Evolutionary conservation across 345 rosid genomes (phyloP).

Genomic region (Brassica napus): DNA sequence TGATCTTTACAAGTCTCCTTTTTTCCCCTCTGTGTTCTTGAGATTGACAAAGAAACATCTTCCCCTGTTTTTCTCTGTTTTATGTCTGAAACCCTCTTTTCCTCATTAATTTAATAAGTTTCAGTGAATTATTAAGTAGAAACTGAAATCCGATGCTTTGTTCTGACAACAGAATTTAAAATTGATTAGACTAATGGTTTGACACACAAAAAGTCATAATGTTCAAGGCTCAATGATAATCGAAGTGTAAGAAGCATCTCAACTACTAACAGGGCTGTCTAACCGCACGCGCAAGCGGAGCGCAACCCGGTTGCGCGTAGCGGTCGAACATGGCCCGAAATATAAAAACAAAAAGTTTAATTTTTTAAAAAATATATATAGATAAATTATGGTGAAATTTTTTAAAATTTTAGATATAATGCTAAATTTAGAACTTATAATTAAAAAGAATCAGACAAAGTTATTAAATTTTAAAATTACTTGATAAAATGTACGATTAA

Average conservation of each 20-base stretch:
- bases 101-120: not conserved
- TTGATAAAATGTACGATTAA: too few relatives aligned
- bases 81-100: not conserved
- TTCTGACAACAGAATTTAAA: conserved; percentile 24
- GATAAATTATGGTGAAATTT: too few relatives aligned
- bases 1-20: conserved; percentile 7
- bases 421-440: too few relatives aligned
- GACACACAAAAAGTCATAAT: conserved; percentile 18
- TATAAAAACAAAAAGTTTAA: too few relatives aligned
- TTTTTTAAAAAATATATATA: too few relatives aligned
- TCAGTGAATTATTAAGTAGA: not conserved
- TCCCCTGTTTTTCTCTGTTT: conserved; percentile 22
- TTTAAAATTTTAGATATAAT: too few relatives aligned
- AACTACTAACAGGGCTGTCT: not conserved
- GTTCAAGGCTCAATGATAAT: conserved; percentile 24
- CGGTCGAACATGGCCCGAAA: too few relatives aligned
- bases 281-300: too few relatives aligned
- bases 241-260: conserved; percentile 11
- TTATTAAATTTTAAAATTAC: too few relatives aligned
- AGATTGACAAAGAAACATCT: conserved; percentile 26
- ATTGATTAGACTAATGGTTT: not conserved
- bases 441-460: too few relatives aligned
- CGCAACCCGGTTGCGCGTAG: too few relatives aligned
- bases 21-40: conserved; percentile 32
- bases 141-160: conserved; percentile 27